Base-by-base conservation (phyloP, 2,329 filamentous ascomycete species). In the Dryadomyces sulphureus region DNA sequence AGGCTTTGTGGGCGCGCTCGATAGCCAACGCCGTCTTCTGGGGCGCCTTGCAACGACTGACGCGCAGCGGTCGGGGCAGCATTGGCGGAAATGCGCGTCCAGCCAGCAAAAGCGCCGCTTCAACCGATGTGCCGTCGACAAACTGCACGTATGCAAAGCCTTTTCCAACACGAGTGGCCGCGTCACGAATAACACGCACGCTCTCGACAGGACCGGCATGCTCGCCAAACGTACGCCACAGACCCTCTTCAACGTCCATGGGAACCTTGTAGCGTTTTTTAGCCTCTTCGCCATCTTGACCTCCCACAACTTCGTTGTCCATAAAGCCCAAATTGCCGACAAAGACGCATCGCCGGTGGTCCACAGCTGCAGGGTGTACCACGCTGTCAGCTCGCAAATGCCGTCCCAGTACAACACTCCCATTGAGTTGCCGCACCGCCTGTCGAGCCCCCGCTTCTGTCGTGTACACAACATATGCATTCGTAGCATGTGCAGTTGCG, bases 101-200 rank as follows among this genome's bases (percentile, higher is more conserved):
- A 60, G 95, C 76, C 50, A 90, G 77, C 35, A 93, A 73, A 12
- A 98, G 73, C 2, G 92, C 92, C n/a, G 83, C 76, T 63, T 98
- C 92, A 40, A 98, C 90, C 39, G 81, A 72, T 56, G 93, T 95
- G 51, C 73, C 77, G 56, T 96, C 86, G 57, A 81, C 77, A 64
- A 98, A 98, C 59, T 98, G 92, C 16, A 98, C 90, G 57, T 98
- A 98, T 51, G 93, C 93, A 59, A 98, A 87, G 5, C 92, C 92
- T 61, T 98, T 98, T 57, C 92, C 88, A 25, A 98, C 86, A 43
- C 93, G 78, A 7, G 93, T 98, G 54, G 84, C 82, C 51, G 84
- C 72, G 58, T 98, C 92, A 46, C 92, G 79, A 43, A 95, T 77
- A 19, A 98, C 88, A 30, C 92, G 84, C 32, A 98, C 93, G 58